A percentile compares a stretch with the other conserved stretches of the same genome.
Conservation (phyloP, 2,329 filamentous ascomycete genomes). For the Ceratocystis papillata region DNA sequence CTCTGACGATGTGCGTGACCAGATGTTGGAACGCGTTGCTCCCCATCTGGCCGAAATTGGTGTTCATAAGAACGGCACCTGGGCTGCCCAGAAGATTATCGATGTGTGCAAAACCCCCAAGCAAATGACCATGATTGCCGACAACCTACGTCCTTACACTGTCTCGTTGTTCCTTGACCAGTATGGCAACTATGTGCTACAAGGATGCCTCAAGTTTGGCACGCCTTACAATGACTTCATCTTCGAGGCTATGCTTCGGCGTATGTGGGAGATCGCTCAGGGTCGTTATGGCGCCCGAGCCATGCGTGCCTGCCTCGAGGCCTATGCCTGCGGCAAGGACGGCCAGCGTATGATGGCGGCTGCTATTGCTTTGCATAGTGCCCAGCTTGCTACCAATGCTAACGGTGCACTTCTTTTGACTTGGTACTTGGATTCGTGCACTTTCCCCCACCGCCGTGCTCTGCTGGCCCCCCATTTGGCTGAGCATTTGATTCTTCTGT, state of each 20-base stretch:
- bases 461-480: slow-evolving; percentile 86
- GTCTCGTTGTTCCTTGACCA: slow-evolving; percentile 92
- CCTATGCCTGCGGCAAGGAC: slow-evolving; percentile 86
- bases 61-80: slow-evolving; percentile 97
- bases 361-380: slow-evolving; percentile 89
- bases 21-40: slow-evolving; percentile 78
- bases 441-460: slow-evolving; percentile 79
- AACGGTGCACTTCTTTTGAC: slow-evolving; percentile 90
- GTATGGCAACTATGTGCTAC: slow-evolving; percentile 96
- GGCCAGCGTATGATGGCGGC: slow-evolving; percentile 93
- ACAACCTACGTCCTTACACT: slow-evolving; percentile 73
- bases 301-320: slow-evolving; percentile 93
- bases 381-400: slow-evolving; percentile 88
- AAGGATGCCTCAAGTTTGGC: slow-evolving; percentile 89
- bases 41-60: slow-evolving; percentile 94
- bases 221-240: slow-evolving; percentile 89
- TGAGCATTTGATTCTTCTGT: slow-evolving; percentile 85
- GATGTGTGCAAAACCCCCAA: slow-evolving; percentile 78
- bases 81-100: slow-evolving; percentile 99
- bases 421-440: slow-evolving; percentile 98
- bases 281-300: slow-evolving; percentile 89
- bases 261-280: slow-evolving; percentile 87
- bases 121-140: slow-evolving; percentile 76
- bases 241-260: slow-evolving; percentile 91
- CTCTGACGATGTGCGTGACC: slow-evolving; percentile 78